Evolutionary conservation across 106 monocot genomes (phyloP), one percentile per base, ranked within the genome.

Genomic region (Xerophyta viscosa): DNA sequence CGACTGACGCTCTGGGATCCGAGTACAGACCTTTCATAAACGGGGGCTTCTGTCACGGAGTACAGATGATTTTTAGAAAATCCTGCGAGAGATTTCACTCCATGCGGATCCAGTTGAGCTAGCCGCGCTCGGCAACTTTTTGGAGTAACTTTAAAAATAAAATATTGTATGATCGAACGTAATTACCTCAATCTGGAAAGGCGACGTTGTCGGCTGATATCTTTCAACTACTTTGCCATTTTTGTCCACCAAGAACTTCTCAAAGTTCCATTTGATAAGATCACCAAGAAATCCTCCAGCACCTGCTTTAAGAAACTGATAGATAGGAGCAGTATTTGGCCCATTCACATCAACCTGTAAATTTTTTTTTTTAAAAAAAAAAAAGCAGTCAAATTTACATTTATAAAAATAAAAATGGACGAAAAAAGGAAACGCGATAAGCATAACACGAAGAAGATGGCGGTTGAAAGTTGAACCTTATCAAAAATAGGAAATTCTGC

Each of bases 401-500:
- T n/a, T n/a, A n/a, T 8, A 57, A 29, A 11, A n/a, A n/a, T 46
- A 33, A 44, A 13, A 7, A 25, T 45, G 20, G 8, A 15, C 15
- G 44, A 19, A 21, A 20, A 20, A n/a, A 29, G 12, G 41, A n/a
- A n/a, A n/a, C n/a, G n/a, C n/a, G 43, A 43, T 14, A 43, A 6
- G n/a, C 3, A 43, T 6, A 41, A 24, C 22, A 36, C 21, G 5
- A 19, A 54, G 9, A 4, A 50, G 13, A 23, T 29, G 10, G 3
- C 15, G 6, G 3, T 18, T 6, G 13, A 3, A 10, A 44, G 14
- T 17, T 44, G 43, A 17, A 89, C 96, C 89, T 96, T 96, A 47
- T 89, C 85, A 69, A 89, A 96, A 54, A 96, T 96, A 55, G 96
- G 89, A 49, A 96, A 96, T 65, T 96, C 96, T 58, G 96, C 85